These are phyloP conservation scores for Gentiana dahurica DNA, from an alignment of 257 asterid species.

Conservation along the genomic window DNA sequence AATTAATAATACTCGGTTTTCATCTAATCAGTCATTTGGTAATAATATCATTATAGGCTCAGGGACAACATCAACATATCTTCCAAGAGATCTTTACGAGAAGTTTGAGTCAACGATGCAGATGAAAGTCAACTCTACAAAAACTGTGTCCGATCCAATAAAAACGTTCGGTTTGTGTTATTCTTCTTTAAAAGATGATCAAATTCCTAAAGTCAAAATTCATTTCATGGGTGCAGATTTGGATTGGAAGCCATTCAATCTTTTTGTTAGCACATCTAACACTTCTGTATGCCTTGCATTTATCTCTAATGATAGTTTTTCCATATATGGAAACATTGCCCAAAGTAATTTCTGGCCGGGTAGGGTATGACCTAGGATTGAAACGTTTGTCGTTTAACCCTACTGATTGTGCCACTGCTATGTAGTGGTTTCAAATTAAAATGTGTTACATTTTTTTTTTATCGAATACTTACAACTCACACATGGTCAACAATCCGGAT, in stretches of 20 bases:
- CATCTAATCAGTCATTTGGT: neutral
- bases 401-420: slow-evolving; percentile 6
- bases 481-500: no score
- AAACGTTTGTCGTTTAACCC: slow-evolving; percentile 12
- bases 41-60: slow-evolving; percentile 36
- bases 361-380: slow-evolving; percentile 13
- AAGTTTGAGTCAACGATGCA: slow-evolving; percentile 12
- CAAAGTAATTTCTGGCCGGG: slow-evolving; percentile 13
- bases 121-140: slow-evolving; percentile 2
- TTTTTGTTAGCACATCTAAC: slow-evolving; percentile 19
- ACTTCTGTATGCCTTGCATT: slow-evolving; percentile 35
- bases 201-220: slow-evolving; percentile 23
- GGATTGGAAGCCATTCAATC: slow-evolving; percentile 23
- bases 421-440: no score
- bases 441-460: no score
- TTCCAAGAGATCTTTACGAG: slow-evolving; percentile 20
- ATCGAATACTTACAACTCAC: no score
- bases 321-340: slow-evolving; percentile 29
- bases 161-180: slow-evolving; percentile 31
- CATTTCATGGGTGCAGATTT: slow-evolving; percentile 57
- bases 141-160: slow-evolving; percentile 16
- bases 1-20: neutral
- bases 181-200: neutral
- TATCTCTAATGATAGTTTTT: neutral
- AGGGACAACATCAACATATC: slow-evolving; percentile 43